phyloP scores from a whole-genome alignment of 768 basidiomycete species.

The Paxillus rubicundulus region DNA sequence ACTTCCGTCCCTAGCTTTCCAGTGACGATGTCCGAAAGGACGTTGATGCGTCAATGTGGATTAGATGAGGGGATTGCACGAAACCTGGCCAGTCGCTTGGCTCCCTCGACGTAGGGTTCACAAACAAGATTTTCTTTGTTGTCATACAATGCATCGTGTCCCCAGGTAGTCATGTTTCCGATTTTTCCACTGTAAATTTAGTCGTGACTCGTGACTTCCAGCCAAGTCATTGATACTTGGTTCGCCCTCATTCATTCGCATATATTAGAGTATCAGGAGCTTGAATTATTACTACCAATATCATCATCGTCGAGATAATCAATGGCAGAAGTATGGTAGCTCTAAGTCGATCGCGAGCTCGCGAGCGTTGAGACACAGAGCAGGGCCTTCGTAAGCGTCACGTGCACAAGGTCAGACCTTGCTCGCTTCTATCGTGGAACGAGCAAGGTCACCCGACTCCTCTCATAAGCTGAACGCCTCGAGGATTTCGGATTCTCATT shows the following conservation, averaged over 20 bases:
- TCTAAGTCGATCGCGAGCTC: too few species aligned
- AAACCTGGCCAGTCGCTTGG: conserved; percentile 17
- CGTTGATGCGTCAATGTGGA: conserved; percentile 17
- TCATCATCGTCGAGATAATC: too few species aligned
- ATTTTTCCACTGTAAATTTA: neutral
- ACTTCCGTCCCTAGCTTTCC: conserved; percentile 10
- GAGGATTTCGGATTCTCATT: too few species aligned
- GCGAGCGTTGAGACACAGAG: too few species aligned
- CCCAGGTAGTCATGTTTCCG: neutral
- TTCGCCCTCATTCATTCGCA: too few species aligned
- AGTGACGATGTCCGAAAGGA: conserved; percentile 7
- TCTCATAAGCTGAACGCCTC: too few species aligned
- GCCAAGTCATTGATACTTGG: neutral
- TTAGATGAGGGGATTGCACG: conserved; percentile 19
- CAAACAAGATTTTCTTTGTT: neutral
- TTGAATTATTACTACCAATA: too few species aligned
- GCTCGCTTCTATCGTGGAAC: too few species aligned
- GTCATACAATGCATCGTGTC: neutral
- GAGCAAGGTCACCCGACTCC: too few species aligned
- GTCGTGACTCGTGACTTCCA: neutral
- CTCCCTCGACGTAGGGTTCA: neutral
- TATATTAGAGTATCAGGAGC: neutral
- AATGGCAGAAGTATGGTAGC: too few species aligned
- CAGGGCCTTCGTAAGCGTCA: too few species aligned
- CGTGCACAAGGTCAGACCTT: too few species aligned